These are phyloP conservation scores for Cryptococcus neoformans DNA, from an alignment of 1,284 basidiomycete species.

Conservation along the genomic window DNA sequence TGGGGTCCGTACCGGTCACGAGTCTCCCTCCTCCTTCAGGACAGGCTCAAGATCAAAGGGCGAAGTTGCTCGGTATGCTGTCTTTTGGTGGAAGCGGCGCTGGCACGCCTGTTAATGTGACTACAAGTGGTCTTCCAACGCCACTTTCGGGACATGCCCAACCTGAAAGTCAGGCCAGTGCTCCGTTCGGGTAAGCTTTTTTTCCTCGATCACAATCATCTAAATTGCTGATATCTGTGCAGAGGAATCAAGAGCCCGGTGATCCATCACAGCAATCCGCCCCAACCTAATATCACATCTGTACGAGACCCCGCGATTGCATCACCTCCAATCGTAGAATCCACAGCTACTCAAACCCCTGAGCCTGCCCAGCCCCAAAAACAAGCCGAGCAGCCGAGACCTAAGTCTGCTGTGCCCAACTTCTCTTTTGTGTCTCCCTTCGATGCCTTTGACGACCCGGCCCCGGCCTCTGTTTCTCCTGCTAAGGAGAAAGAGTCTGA, in stretches of 20 bases:
- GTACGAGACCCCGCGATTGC: slow-evolving; percentile 3
- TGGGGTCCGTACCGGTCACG: too few relatives aligned
- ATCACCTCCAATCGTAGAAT: slow-evolving; percentile 1
- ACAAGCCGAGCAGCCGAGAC: background rate
- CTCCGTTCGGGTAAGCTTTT: background rate
- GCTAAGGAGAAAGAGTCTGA: background rate
- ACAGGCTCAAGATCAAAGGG: slow-evolving; percentile 11
- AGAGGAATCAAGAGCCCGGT: background rate
- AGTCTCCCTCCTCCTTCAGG: background rate
- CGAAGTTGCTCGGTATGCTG: slow-evolving; percentile 24
- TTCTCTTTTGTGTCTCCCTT: slow-evolving; percentile 47
- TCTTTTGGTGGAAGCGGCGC: slow-evolving; percentile 1
- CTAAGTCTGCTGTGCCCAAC: slow-evolving; percentile 7
- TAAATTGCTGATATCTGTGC: background rate
- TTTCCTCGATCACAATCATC: background rate
- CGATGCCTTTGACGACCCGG: slow-evolving; percentile 34
- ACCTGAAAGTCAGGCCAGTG: background rate
- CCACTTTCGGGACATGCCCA: background rate
- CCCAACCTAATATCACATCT: slow-evolving; percentile 1
- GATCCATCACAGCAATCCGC: background rate
- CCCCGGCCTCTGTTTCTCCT: background rate
- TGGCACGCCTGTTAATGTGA: slow-evolving; percentile 1
- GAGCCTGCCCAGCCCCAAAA: slow-evolving; percentile 1
- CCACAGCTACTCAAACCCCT: slow-evolving; percentile 1
- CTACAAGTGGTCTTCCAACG: background rate